phyloP scores from a whole-genome alignment of 2,329 filamentous ascomycete genomes.

The Claviceps pazoutovae region DNA sequence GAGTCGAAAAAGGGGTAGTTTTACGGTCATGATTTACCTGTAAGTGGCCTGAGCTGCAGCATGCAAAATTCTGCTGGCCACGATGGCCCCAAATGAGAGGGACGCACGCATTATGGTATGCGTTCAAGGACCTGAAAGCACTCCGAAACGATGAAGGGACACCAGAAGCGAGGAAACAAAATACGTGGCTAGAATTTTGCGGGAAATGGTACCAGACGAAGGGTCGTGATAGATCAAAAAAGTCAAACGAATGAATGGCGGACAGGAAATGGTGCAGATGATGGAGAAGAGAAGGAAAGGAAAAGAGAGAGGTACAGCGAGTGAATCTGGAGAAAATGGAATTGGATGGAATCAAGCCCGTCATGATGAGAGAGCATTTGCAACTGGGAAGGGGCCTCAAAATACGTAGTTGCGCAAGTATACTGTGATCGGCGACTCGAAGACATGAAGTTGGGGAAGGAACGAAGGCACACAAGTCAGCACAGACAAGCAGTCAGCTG shows the following conservation, averaged over 20 bases:
- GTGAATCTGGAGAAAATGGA: not conserved
- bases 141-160: not conserved
- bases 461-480: not conserved
- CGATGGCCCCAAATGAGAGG: conserved; percentile 21
- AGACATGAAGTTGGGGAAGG: not conserved
- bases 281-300: not conserved
- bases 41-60: conserved; percentile 19
- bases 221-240: conserved; percentile 2
- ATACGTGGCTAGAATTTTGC: conserved; percentile 2
- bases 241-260: conserved; percentile 4
- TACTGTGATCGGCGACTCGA: not conserved
- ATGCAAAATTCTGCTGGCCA: conserved; percentile 21
- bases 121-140: not conserved
- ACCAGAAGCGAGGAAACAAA: conserved; percentile 2
- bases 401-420: not conserved
- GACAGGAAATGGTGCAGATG: not conserved
- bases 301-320: too few relatives aligned
- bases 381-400: not conserved
- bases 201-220: conserved; percentile 1
- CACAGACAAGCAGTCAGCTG: not conserved
- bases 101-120: conserved; percentile 24
- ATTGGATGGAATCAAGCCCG: not conserved
- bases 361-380: not conserved
- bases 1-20: not conserved
- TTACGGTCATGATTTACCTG: conserved; percentile 15